phyloP scores from a whole-genome alignment of 176 grass and related monocot species.

The Tuctoria greenei region DNA sequence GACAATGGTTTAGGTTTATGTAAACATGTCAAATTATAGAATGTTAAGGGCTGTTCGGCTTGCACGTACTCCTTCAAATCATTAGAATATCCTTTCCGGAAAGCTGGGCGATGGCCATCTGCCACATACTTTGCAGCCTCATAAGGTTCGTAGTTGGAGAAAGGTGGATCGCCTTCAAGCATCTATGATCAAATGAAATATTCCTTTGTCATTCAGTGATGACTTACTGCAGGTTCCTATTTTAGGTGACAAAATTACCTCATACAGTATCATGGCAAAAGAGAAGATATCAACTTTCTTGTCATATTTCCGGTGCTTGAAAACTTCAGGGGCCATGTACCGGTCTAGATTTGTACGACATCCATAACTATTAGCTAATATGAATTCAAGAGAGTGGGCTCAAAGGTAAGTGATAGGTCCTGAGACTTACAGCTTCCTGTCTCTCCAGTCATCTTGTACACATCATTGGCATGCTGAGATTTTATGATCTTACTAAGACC shows the following conservation, averaged over 20 bases:
- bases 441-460: slow-evolving; percentile 98
- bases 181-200: slow-evolving; percentile 53
- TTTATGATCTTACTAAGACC: slow-evolving; percentile 97
- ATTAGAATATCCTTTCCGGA: slow-evolving; percentile 64
- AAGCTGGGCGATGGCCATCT: slow-evolving; percentile 73
- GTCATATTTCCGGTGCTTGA: slow-evolving; percentile 96
- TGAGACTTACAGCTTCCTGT: slow-evolving; percentile 95
- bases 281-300: slow-evolving; percentile 99
- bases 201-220: slow-evolving; percentile 12
- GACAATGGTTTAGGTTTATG: neutral
- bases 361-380: slow-evolving; percentile 11
- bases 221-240: neutral
- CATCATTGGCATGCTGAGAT: slow-evolving; percentile 84
- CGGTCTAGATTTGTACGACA: slow-evolving; percentile 53
- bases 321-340: slow-evolving; percentile 99
- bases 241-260: slow-evolving; percentile 57
- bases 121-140: slow-evolving; percentile 91
- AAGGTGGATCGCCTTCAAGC: slow-evolving; percentile 89
- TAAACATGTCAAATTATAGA: slow-evolving; percentile 2
- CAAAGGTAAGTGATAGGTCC: slow-evolving; percentile 14
- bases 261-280: slow-evolving; percentile 98
- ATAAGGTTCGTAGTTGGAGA: slow-evolving; percentile 85
- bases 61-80: slow-evolving; percentile 84
- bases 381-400: slow-evolving; percentile 25
- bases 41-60: slow-evolving; percentile 8